These are phyloP conservation scores for Dianthus caryophyllus DNA, from an alignment of 148 eudicot species.

Conservation along the genomic window DNA sequence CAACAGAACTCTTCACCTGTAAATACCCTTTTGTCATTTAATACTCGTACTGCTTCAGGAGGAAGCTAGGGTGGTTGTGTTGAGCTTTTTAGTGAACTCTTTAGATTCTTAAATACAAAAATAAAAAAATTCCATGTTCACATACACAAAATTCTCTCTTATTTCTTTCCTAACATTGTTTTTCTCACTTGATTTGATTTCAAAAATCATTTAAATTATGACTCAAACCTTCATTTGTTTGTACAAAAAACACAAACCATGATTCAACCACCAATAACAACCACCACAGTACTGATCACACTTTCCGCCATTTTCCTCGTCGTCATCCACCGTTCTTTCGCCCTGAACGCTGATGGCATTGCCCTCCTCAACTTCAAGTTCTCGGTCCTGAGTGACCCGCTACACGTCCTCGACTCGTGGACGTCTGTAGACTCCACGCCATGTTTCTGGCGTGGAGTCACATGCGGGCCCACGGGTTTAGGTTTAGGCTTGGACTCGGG, in stretches of 20 bases:
- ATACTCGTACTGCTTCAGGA: not conserved
- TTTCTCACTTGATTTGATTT: too few species aligned
- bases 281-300: not conserved
- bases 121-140: conserved; percentile 19
- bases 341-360: conserved; percentile 52
- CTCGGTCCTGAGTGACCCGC: conserved; percentile 58
- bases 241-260: conserved; percentile 1
- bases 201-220: too few species aligned
- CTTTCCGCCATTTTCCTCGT: conserved; percentile 5
- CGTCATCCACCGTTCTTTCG: conserved; percentile 14
- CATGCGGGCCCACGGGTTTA: conserved; percentile 22
- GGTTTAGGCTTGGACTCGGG: not conserved
- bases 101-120: conserved; percentile 1
- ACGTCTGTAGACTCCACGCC: conserved; percentile 49
- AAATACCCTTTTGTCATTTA: too few species aligned
- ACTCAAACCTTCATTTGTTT: not conserved
- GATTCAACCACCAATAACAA: not conserved
- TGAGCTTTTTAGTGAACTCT: not conserved
- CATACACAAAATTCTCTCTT: conserved; percentile 26
- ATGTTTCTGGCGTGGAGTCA: conserved; percentile 72
- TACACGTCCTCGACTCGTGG: conserved; percentile 52
- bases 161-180: too few species aligned
- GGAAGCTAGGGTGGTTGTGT: not conserved
- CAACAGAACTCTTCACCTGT: too few species aligned
- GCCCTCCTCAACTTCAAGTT: conserved; percentile 63